Evolutionary conservation across 441 rosid genomes (phyloP).

Genomic region (Bocquillonia castaneifolia): DNA sequence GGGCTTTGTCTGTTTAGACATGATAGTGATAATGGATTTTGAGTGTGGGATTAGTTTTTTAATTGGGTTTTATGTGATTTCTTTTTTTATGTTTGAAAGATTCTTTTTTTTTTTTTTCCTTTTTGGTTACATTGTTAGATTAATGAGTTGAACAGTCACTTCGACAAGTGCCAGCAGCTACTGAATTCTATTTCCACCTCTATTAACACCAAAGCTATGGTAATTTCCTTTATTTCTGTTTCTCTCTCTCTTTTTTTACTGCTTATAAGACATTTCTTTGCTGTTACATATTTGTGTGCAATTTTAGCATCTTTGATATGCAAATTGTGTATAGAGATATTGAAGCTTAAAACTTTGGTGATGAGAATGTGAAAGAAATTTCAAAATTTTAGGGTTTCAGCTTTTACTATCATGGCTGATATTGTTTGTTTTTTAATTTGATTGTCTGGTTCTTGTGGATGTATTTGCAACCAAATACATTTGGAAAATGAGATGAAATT

Average conservation of each 20-base stretch:
- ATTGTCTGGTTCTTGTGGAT: background rate
- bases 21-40: background rate
- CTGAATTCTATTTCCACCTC: conserved; percentile 73
- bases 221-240: conserved; percentile 19
- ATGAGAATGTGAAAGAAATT: background rate
- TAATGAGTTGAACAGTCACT: conserved; percentile 64
- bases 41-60: background rate
- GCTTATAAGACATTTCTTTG: background rate
- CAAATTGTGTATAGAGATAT: background rate
- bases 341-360: background rate
- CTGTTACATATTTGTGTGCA: background rate
- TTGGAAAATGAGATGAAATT: background rate
- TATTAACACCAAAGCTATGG: conserved; percentile 60
- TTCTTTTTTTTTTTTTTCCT: conserved; percentile 1
- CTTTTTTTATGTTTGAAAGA: background rate
- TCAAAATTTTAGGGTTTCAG: background rate
- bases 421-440: background rate
- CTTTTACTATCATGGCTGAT: background rate
- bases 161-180: conserved; percentile 90
- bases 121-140: conserved; percentile 34
- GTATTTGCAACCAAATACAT: background rate
- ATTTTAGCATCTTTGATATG: background rate
- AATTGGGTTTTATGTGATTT: background rate
- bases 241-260: background rate
- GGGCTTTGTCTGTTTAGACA: background rate